Conservation (phyloP, 345 rosid genomes). For the Lenwebbia sp. region DNA sequence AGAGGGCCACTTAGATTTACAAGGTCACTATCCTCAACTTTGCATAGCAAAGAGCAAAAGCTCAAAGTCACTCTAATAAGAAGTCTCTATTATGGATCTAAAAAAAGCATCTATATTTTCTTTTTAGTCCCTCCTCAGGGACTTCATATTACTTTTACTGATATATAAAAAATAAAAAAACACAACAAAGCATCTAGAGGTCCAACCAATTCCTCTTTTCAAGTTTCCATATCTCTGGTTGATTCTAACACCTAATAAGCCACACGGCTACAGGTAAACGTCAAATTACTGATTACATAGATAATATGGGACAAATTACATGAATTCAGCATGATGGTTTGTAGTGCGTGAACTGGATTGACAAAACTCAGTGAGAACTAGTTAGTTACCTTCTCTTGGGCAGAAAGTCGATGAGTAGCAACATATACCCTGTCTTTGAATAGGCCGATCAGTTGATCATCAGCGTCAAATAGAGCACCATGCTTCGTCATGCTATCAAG, state of each 20-base stretch:
- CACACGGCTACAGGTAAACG: background rate
- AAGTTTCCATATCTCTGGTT: background rate
- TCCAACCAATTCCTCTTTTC: background rate
- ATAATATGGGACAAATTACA: accelerated
- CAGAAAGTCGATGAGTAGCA: background rate
- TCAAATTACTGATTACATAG: background rate
- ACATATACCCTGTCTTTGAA: background rate
- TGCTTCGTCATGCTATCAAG: background rate
- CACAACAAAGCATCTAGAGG: background rate
- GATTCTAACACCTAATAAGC: background rate
- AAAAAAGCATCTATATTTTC: background rate
- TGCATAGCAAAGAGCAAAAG: background rate
- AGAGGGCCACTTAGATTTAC: background rate
- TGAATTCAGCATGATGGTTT: background rate
- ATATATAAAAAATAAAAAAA: background rate
- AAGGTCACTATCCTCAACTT: accelerated
- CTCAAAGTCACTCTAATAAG: background rate
- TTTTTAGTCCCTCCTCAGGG: accelerated
- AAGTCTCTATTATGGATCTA: background rate
- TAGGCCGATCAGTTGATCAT: background rate
- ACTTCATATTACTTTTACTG: background rate
- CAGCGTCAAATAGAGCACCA: background rate
- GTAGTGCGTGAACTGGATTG: background rate
- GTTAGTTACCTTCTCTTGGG: background rate
- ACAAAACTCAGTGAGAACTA: background rate